These are phyloP conservation scores for Populus deltoides DNA, from an alignment of 345 rosid species.

Conservation along the genomic window DNA sequence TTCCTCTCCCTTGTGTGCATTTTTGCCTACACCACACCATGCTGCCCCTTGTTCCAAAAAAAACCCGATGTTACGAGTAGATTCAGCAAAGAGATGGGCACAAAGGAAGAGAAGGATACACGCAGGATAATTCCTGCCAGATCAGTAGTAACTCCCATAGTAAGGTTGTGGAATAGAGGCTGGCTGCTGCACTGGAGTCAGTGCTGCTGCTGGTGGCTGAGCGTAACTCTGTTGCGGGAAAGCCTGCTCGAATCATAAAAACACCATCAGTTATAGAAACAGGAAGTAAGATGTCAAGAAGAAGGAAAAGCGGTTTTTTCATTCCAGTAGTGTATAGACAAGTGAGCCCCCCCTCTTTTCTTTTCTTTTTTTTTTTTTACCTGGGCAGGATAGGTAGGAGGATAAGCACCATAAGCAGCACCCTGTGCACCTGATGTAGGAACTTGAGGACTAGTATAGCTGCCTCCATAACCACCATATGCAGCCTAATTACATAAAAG, in stretches of 20 bases:
- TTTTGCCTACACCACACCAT: conserved; percentile 2
- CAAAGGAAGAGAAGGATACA: neutral
- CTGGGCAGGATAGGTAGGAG: conserved; percentile 76
- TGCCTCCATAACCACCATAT: conserved; percentile 62
- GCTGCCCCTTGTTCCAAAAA: neutral
- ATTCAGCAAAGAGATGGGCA: neutral
- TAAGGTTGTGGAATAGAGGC: conserved; percentile 60
- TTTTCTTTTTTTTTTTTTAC: conserved; percentile 22
- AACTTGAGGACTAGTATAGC: conserved; percentile 61
- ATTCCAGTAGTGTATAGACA: neutral
- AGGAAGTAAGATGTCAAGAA: neutral
- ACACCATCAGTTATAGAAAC: conserved; percentile 13
- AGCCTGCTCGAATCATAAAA: conserved; percentile 25
- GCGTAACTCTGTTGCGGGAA: conserved; percentile 62
- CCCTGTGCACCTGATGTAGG: conserved; percentile 68
- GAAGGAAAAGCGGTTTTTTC: neutral
- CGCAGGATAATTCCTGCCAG: neutral
- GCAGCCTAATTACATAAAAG: conserved; percentile 50
- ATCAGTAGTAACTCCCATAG: conserved; percentile 54
- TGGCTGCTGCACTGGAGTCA: conserved; percentile 53
- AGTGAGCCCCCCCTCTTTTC: too few species aligned
- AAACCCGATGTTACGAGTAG: neutral
- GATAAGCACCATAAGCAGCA: conserved; percentile 75
- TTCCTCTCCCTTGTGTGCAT: neutral
- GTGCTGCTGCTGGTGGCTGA: conserved; percentile 49